phyloP scores from a whole-genome alignment of 1,284 basidiomycete species.

The Cryptococcus floricola region DNA sequence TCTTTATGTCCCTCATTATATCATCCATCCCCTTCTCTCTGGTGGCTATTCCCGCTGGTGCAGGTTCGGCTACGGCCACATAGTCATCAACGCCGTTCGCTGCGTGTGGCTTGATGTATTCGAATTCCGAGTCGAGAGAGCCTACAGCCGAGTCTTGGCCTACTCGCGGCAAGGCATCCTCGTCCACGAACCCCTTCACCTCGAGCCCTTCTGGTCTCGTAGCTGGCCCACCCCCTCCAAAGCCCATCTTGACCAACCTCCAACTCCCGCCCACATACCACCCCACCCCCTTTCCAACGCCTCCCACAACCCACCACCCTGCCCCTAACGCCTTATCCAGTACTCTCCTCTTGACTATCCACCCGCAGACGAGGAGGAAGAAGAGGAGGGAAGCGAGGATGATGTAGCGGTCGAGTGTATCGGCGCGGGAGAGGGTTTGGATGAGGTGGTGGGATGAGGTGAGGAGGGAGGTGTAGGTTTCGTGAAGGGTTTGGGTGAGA shows the following conservation, averaged over 20 bases:
- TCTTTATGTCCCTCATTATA: not conserved
- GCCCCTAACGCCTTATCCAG: conserved; percentile 56
- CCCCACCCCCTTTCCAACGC: conserved; percentile 45
- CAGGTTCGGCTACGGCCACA: not conserved
- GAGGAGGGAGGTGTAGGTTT: conserved; percentile 69
- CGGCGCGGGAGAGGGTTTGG: conserved; percentile 76
- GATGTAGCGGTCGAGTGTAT: conserved; percentile 84
- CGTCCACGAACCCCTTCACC: conserved; percentile 1
- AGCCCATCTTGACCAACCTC: conserved; percentile 30
- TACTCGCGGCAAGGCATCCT: not conserved
- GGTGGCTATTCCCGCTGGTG: not conserved
- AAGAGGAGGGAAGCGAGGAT: conserved; percentile 72
- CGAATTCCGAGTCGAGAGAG: not conserved
- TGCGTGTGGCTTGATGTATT: not conserved
- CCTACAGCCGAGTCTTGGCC: not conserved
- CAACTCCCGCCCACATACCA: conserved; percentile 25
- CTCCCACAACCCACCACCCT: conserved; percentile 27
- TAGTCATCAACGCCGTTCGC: not conserved
- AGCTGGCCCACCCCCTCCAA: conserved; percentile 11
- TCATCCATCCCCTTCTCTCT: not conserved
- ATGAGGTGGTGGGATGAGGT: conserved; percentile 75
- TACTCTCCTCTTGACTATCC: conserved; percentile 79
- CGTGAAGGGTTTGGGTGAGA: conserved; percentile 72
- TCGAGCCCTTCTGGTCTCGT: not conserved
- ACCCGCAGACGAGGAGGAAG: conserved; percentile 77